Conservation (phyloP, 768 basidiomycete genomes). For the Trametes maxima region DNA sequence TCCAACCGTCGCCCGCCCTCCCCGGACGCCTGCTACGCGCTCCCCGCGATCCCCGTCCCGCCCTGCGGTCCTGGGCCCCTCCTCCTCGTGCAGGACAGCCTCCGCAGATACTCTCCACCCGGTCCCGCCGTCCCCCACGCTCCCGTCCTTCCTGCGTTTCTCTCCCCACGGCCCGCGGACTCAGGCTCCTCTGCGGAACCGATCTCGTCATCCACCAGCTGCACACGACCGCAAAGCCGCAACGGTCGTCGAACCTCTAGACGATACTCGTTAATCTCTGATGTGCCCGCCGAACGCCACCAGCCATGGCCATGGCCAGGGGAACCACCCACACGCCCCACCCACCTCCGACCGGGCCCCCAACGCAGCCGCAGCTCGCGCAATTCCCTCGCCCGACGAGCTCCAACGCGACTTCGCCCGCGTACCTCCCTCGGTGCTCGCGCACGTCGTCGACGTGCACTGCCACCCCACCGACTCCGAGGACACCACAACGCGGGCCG, state of each 20-base stretch:
- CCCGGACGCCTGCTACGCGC: neutral
- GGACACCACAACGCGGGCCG: constrained; percentile 51
- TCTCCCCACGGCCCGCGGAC: neutral
- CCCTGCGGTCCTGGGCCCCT: neutral
- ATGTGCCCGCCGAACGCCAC: constrained; percentile 1
- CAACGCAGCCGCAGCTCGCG: neutral
- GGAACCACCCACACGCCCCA: neutral
- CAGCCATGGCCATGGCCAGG: neutral
- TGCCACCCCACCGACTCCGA: constrained; percentile 89
- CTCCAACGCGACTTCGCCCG: constrained; percentile 10
- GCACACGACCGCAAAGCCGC: too few relatives aligned
- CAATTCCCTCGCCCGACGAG: constrained; percentile 2
- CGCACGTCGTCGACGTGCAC: constrained; percentile 83
- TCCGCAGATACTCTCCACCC: constrained; percentile 7
- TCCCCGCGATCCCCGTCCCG: constrained; percentile 5
- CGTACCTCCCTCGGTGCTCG: constrained; percentile 44
- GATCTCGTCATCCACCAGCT: neutral
- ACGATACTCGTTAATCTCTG: neutral
- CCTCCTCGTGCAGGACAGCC: constrained; percentile 1
- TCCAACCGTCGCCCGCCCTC: neutral
- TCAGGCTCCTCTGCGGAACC: neutral
- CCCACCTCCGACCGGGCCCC: neutral
- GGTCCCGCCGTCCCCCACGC: neutral
- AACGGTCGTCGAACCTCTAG: neutral
- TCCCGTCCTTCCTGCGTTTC: neutral